phyloP scores from a whole-genome alignment of 306 rosid genomes.

The Leucaena leucocephala region DNA sequence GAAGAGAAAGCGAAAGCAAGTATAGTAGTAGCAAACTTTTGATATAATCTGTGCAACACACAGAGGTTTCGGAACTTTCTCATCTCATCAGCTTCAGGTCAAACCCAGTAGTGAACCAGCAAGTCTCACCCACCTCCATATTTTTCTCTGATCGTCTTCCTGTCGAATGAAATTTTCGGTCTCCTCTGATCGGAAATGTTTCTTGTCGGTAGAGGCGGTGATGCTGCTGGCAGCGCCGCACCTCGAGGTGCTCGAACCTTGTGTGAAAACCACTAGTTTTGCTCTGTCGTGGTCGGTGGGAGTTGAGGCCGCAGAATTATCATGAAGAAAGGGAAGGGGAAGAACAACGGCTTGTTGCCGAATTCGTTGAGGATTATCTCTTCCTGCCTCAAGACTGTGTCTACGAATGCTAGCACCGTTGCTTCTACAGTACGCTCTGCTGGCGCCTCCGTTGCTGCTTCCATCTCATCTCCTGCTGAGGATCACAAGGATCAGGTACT shows the following conservation, averaged over 20 bases:
- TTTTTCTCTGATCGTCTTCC: constrained; percentile 6
- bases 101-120: constrained; percentile 18
- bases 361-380: constrained; percentile 84
- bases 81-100: constrained; percentile 18
- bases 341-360: constrained; percentile 71
- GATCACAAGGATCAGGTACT: constrained; percentile 85
- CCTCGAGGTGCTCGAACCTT: constrained; percentile 17
- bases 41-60: constrained; percentile 22
- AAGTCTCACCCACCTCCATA: not conserved
- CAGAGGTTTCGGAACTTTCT: not conserved
- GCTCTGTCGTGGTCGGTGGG: constrained; percentile 35
- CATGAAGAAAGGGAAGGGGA: constrained; percentile 70
- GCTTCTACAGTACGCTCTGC: constrained; percentile 93
- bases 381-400: constrained; percentile 82
- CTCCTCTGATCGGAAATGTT: constrained; percentile 55
- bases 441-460: constrained; percentile 80
- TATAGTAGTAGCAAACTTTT: constrained; percentile 6
- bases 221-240: not conserved
- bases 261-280: constrained; percentile 21
- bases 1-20: constrained; percentile 23
- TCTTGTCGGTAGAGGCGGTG: constrained; percentile 31
- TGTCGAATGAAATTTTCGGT: constrained; percentile 48
- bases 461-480: constrained; percentile 68
- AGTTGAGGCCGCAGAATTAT: constrained; percentile 15
- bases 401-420: constrained; percentile 78